Base-by-base conservation (phyloP, 2,329 filamentous ascomycete genomes). In the Colletotrichum lini region DNA sequence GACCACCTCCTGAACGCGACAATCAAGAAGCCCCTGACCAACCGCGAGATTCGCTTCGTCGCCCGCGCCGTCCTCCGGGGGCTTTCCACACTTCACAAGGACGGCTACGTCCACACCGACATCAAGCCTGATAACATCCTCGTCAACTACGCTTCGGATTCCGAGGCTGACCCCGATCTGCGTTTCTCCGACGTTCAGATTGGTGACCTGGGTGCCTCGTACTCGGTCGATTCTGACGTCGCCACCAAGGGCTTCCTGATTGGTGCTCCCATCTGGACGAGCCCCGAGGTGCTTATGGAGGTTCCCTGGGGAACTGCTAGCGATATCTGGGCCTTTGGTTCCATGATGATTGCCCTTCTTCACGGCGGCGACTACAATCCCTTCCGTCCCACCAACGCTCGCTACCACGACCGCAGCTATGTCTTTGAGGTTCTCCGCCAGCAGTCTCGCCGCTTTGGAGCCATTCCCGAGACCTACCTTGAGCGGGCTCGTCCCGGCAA, bases 301-400 rank as follows among this genome's bases (percentile, higher is more conserved):
- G 69, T 72, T 4, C 69, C 69, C 12, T 72, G 69, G 69, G 91
- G 91, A 70, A 92, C 90, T 15, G 91, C 92, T 75, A 90, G 92
- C 57, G 94, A 96, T 75, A 94, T 95, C 64, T 96, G 94, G 94
- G 93, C 94, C 2, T 95, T 94, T 78, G 94, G 93, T 1, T 92
- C 93, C 73, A 93, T 95, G 80, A 72, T 72, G 69, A 72, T 72
- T 18, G 69, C 69, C 2, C 65, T 72, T 2, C 59, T 72, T 4
- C 69, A 72, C 16, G 69, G 69, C 21, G 69, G 69, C 53, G 69
- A 72, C 30, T 72, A 72, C 69, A 72, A 72, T 47, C 69, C 69
- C 2, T 72, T 72, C 69, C 69, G 69, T 16, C 69, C 69, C 12
- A 54, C 59, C 65, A 69, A 58, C 21, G 69, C 69, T 7, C 49